Percentiles rank a stretch among this genome's conserved stretches.
These are phyloP conservation scores for Calonectria pseudoturangicola DNA, from an alignment of 2,329 filamentous ascomycete species.

Conservation along the genomic window DNA sequence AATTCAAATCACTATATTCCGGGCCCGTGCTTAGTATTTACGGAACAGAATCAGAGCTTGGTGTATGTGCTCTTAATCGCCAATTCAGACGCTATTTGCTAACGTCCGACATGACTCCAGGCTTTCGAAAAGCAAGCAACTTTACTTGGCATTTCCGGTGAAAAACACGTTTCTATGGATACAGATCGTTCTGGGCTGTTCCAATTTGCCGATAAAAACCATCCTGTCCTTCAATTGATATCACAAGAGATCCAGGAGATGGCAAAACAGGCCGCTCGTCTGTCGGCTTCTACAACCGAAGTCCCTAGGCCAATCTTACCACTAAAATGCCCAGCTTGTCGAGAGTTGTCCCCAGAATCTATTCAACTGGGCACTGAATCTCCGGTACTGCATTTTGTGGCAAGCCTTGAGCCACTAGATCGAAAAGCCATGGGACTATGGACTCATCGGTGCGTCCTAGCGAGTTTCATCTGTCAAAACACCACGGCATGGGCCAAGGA, in stretches of 20 bases:
- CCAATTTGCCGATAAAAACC: background rate
- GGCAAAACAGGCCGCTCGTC: background rate
- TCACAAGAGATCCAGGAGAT: background rate
- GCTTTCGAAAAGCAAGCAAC: constrained; percentile 12
- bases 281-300: background rate
- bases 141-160: background rate
- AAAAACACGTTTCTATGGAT: constrained; percentile 8
- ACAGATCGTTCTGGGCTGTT: constrained; percentile 20
- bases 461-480: constrained; percentile 13
- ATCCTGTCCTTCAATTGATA: background rate
- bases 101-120: background rate
- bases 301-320: background rate
- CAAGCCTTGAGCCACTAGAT: constrained; percentile 13
- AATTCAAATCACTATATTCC: constrained; percentile 4
- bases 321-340: constrained; percentile 22
- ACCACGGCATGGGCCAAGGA: constrained; percentile 11
- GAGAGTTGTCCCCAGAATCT: background rate
- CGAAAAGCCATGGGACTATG: constrained; percentile 18
- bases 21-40: constrained; percentile 21
- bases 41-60: background rate
- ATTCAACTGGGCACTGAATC: background rate
- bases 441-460: constrained; percentile 25
- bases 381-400: background rate
- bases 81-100: background rate
- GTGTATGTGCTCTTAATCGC: background rate